phyloP scores from a whole-genome alignment of 129 eudicot genomes.

The Daucus carota region DNA sequence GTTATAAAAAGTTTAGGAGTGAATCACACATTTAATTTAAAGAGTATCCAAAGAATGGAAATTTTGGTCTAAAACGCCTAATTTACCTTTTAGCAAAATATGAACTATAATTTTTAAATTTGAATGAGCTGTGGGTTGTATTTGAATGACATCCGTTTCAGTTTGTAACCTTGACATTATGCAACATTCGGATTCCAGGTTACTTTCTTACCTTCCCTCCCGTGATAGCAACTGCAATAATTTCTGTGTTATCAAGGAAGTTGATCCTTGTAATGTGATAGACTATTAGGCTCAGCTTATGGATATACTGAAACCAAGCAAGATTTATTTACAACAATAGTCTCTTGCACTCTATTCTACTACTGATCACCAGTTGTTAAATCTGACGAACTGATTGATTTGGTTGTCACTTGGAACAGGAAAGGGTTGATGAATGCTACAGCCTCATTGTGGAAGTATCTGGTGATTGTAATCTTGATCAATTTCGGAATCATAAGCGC shows the following conservation, averaged over 20 bases:
- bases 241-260: slow-evolving; percentile 58
- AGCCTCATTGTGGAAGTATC: slow-evolving; percentile 44
- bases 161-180: slow-evolving; percentile 8
- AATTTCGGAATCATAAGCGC: slow-evolving; percentile 35
- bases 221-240: slow-evolving; percentile 70
- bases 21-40: slow-evolving; percentile 86
- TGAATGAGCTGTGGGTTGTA: not conserved
- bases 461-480: slow-evolving; percentile 20
- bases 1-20: too few species aligned
- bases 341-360: not conserved
- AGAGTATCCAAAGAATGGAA: slow-evolving; percentile 81
- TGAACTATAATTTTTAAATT: not conserved
- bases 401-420: slow-evolving; percentile 35
- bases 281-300: slow-evolving; percentile 48
- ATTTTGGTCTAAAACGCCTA: slow-evolving; percentile 34
- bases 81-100: not conserved
- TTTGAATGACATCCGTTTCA: not conserved
- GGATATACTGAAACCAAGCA: slow-evolving; percentile 35
- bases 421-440: slow-evolving; percentile 49
- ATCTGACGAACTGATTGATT: slow-evolving; percentile 1
- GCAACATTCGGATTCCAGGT: slow-evolving; percentile 48
- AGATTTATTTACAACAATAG: slow-evolving; percentile 31
- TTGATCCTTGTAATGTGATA: slow-evolving; percentile 38
- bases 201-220: slow-evolving; percentile 56
- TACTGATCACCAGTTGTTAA: not conserved